These are phyloP conservation scores for Penicillium sp. DNA, from an alignment of 2,329 filamentous ascomycete species.

Conservation along the genomic window DNA sequence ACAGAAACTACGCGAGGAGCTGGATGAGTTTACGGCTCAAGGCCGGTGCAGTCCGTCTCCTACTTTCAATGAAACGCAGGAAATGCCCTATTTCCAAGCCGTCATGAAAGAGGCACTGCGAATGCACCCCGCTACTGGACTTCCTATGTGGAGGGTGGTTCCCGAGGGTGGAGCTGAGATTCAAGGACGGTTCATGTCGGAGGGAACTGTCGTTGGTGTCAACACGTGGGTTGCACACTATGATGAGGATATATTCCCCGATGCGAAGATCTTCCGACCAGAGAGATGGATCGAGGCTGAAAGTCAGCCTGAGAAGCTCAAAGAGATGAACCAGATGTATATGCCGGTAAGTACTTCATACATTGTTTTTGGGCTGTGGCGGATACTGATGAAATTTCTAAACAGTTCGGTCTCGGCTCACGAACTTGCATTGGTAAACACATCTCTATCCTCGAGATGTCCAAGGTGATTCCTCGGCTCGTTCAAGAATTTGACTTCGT, in stretches of 20 bases:
- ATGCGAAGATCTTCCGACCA: constrained; percentile 48
- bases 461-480: constrained; percentile 37
- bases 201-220: constrained; percentile 46
- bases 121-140: constrained; percentile 51
- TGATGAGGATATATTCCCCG: constrained; percentile 45
- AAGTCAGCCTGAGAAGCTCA: constrained; percentile 29
- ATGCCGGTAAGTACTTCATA: constrained; percentile 37
- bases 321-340: constrained; percentile 40
- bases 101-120: constrained; percentile 57
- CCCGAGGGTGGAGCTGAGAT: constrained; percentile 49
- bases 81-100: constrained; percentile 55
- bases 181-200: constrained; percentile 43
- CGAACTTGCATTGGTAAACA: constrained; percentile 37
- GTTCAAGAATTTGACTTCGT: constrained; percentile 33
- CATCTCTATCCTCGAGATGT: constrained; percentile 42
- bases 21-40: constrained; percentile 29
- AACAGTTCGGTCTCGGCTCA: constrained; percentile 38
- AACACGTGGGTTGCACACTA: constrained; percentile 50
- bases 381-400: neutral
- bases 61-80: constrained; percentile 43
- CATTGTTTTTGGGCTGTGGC: neutral
- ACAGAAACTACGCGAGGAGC: constrained; percentile 32
- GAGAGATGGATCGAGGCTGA: constrained; percentile 49
- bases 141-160: constrained; percentile 54
- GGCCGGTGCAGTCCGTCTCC: constrained; percentile 29